Percentiles rank a stretch among this genome's conserved stretches.
These are phyloP conservation scores for Waltergamsia citrina DNA, from an alignment of 2,329 filamentous ascomycete genomes.

Conservation along the genomic window DNA sequence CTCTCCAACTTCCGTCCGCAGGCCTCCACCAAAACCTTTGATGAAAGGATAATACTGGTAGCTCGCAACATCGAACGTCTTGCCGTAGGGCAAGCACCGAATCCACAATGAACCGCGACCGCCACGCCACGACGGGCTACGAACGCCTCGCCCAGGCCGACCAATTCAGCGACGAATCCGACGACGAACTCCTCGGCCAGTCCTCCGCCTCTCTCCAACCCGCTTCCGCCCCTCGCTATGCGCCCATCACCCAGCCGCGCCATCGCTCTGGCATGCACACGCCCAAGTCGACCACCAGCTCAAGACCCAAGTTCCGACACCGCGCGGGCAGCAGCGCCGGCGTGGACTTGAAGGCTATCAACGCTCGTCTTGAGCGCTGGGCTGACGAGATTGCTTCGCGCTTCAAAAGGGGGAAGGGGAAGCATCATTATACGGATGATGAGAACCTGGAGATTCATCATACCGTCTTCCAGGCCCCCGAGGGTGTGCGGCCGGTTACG, in stretches of 20 bases:
- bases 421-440: constrained; percentile 63
- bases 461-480: constrained; percentile 89
- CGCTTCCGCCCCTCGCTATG: constrained; percentile 52
- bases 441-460: constrained; percentile 93
- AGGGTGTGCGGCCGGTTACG: constrained; percentile 73
- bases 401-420: constrained; percentile 79
- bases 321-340: constrained; percentile 65
- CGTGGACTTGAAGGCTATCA: constrained; percentile 97
- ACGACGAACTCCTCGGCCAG: constrained; percentile 49
- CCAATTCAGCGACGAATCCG: constrained; percentile 62
- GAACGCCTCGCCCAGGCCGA: constrained; percentile 78
- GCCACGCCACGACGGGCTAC: constrained; percentile 72
- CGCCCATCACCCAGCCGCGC: constrained; percentile 51
- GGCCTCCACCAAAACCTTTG: not conserved
- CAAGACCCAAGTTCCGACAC: constrained; percentile 32
- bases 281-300: constrained; percentile 28
- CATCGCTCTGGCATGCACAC: constrained; percentile 52
- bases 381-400: constrained; percentile 96
- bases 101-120: constrained; percentile 13
- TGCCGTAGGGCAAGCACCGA: no score
- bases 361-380: constrained; percentile 89
- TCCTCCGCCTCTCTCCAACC: constrained; percentile 47
- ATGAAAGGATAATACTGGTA: no score
- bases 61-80: no score
- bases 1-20: not conserved